Conservation (phyloP, 2,329 filamentous ascomycete species). For the Penicillium thymicola region DNA sequence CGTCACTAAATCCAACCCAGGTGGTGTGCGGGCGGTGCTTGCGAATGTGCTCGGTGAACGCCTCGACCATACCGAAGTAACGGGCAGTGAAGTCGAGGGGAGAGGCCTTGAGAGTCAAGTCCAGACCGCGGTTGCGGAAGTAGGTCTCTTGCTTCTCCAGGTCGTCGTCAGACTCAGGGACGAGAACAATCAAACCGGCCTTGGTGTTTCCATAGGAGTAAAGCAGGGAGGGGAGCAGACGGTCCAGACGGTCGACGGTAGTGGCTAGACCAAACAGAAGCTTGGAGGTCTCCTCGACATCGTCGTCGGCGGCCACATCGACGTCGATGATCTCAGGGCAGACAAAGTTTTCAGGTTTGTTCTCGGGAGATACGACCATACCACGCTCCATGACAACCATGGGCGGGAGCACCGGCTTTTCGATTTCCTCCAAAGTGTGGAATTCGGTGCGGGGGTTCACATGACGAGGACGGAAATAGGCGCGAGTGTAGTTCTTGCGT, state of each 20-base stretch:
- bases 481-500: constrained; percentile 45
- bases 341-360: constrained; percentile 31
- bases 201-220: constrained; percentile 44
- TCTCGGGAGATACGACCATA: constrained; percentile 36
- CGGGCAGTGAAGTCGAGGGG: constrained; percentile 43
- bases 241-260: constrained; percentile 43
- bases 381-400: constrained; percentile 41
- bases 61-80: constrained; percentile 44
- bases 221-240: constrained; percentile 39
- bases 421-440: constrained; percentile 38
- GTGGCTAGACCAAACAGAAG: constrained; percentile 44
- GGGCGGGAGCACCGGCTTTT: constrained; percentile 37
- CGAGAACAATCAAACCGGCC: constrained; percentile 40
- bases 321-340: constrained; percentile 42
- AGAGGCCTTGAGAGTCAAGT: constrained; percentile 39
- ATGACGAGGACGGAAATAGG: constrained; percentile 41
- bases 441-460: constrained; percentile 38
- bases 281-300: constrained; percentile 41
- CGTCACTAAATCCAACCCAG: constrained; percentile 45
- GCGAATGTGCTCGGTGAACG: constrained; percentile 39
- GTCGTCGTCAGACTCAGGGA: constrained; percentile 41
- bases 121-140: constrained; percentile 43
- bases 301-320: constrained; percentile 39
- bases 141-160: constrained; percentile 40
- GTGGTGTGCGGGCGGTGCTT: constrained; percentile 39